Percentiles rank a stretch among this genome's conserved stretches.
Evolutionary conservation across 768 basidiomycete species (phyloP).

Genomic region (Pisolithus tinctorius): DNA sequence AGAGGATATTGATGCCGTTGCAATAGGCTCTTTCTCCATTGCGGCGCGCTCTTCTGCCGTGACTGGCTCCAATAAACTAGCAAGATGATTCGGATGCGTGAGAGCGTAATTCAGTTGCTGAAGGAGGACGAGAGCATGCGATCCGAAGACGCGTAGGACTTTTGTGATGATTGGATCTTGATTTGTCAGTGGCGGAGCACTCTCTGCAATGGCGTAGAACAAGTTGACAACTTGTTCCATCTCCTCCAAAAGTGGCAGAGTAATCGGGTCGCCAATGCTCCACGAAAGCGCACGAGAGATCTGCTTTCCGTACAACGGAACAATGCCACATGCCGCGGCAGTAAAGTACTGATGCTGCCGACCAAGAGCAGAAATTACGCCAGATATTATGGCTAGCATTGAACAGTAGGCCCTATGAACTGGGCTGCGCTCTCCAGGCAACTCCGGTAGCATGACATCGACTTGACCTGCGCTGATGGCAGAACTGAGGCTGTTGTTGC

Average conservation of each 20-base stretch:
- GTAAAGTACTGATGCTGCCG: slow-evolving; percentile 73
- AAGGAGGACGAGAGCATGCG: slow-evolving; percentile 63
- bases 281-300: slow-evolving; percentile 71
- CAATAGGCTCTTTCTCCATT: slow-evolving; percentile 54
- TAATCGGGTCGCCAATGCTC: slow-evolving; percentile 76
- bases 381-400: slow-evolving; percentile 76
- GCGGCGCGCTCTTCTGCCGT: slow-evolving; percentile 65
- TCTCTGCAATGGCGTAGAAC: slow-evolving; percentile 68
- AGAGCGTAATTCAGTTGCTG: slow-evolving; percentile 88
- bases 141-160: slow-evolving; percentile 63
- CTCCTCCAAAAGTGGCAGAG: slow-evolving; percentile 72
- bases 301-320: slow-evolving; percentile 81
- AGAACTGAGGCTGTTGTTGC: slow-evolving; percentile 70
- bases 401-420: slow-evolving; percentile 78
- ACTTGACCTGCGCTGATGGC: slow-evolving; percentile 73
- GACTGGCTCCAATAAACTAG: slow-evolving; percentile 73
- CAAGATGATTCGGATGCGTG: slow-evolving; percentile 85
- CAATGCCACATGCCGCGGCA: slow-evolving; percentile 77
- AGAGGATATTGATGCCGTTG: slow-evolving; percentile 25
- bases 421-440: slow-evolving; percentile 71
- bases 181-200: slow-evolving; percentile 17
- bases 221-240: slow-evolving; percentile 73
- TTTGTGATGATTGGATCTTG: slow-evolving; percentile 45
- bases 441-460: slow-evolving; percentile 57
- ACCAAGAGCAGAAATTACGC: slow-evolving; percentile 57